Evolutionary conservation across 179 eudicot species (phyloP), one percentile per base, ranked within the genome.

Genomic region (Silene coronaria): DNA sequence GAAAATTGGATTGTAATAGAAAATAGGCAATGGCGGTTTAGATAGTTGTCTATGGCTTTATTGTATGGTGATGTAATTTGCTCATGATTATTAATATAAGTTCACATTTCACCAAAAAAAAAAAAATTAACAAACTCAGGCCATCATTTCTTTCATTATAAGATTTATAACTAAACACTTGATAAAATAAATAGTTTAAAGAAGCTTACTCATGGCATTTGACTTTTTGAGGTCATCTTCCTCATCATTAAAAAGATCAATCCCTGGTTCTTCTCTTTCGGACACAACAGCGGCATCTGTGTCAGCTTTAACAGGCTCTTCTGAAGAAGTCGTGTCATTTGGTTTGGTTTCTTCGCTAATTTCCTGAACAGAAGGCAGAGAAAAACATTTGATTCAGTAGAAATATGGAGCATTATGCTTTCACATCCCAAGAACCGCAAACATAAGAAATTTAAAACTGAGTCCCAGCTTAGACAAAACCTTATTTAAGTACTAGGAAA

Each of bases 201-300:
- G 77, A 74, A 71, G 71, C 95, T 80, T 89, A 92, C 99, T 85
- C 87, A 95, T 76, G 74, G 99, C 97, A 77, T 91, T 82, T 60
- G 97, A 71, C 79, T 83, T 86, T 17, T 73, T 48, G 68, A 92
- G 97, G 77, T 89, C 85, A 61, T 36, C 79, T 83, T 90, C 97
- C 72, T 90, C 91, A 60, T 83, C 75, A 62, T 87, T 81, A 76
- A 95, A 95, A 65, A 75, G 90, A 87, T 95, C 97, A 78, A 87
- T 75, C 66, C 97, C 96, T 73, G 73, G 84, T 70, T 80, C 84
- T 70, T 77, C 81, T 55, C 59, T 67, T 23, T 77, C 73, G 72
- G 72, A 58, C 74, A 74, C 82, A 45, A 75, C 73, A 71, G 60
- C 57, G 28, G 78, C 68, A 36, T 74, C 64, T 34, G 73, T 80